Evolutionary conservation across 2,329 filamentous ascomycete genomes (phyloP).

Genomic region (Cordyceps cicadae): DNA sequence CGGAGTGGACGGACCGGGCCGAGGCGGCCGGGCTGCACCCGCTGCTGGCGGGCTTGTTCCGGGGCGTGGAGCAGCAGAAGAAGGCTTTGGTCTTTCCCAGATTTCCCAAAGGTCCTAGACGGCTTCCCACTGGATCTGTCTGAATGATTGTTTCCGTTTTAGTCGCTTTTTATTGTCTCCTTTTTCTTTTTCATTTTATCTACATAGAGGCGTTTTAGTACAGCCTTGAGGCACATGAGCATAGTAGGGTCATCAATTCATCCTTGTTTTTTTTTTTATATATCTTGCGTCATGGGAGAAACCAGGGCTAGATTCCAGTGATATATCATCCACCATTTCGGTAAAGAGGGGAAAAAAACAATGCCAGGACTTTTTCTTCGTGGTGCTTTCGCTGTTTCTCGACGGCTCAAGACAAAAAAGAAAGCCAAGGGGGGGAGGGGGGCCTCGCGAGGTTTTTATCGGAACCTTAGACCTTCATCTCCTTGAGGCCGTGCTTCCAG

Average conservation of each 20-base stretch:
- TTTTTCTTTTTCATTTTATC: too few relatives aligned
- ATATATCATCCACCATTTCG: not conserved
- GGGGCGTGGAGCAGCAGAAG: too few relatives aligned
- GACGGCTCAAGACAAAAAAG: not conserved
- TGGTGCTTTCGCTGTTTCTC: not conserved
- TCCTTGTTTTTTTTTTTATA: not conserved
- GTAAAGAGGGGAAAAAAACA: not conserved
- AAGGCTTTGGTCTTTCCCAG: too few relatives aligned
- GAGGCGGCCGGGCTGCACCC: too few relatives aligned
- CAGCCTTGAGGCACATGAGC: not conserved
- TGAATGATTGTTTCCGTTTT: too few relatives aligned
- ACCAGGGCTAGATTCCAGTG: conserved; percentile 4
- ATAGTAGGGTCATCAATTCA: conserved; percentile 8
- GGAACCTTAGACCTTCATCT: conserved; percentile 76
- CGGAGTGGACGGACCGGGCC: too few relatives aligned
- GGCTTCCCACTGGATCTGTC: too few relatives aligned
- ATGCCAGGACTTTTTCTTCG: not conserved
- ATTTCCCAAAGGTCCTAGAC: too few relatives aligned
- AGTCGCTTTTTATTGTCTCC: too few relatives aligned
- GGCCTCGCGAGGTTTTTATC: not conserved
- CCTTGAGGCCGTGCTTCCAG: conserved; percentile 90
- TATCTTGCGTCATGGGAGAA: not conserved
- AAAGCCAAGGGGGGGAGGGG: not conserved
- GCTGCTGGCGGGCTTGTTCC: not conserved
- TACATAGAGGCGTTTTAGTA: not conserved